Evolutionary conservation across 768 basidiomycete species (phyloP).

Genomic region (Amanita fuliginea): DNA sequence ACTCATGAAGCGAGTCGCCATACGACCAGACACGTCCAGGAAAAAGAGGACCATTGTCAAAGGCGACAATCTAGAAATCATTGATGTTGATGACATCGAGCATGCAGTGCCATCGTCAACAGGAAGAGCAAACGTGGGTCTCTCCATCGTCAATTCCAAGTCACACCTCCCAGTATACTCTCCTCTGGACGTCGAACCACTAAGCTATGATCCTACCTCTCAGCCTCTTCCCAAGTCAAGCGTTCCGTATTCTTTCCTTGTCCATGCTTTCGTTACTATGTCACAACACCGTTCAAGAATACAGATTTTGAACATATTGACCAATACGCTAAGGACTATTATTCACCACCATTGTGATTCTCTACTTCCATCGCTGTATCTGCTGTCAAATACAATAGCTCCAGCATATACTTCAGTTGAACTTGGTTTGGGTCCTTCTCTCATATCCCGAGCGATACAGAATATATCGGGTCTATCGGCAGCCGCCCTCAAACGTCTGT

Average conservation of each 20-base stretch:
- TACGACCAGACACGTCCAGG: slow-evolving; percentile 1
- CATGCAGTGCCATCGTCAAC: not conserved
- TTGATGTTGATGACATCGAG: slow-evolving; percentile 2
- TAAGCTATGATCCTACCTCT: slow-evolving; percentile 28
- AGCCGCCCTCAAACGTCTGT: slow-evolving; percentile 48
- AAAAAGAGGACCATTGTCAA: not conserved
- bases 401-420: slow-evolving; percentile 67
- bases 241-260: slow-evolving; percentile 65
- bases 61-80: not conserved
- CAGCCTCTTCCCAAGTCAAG: slow-evolving; percentile 31
- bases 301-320: slow-evolving; percentile 53
- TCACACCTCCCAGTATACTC: slow-evolving; percentile 13
- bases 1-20: not conserved
- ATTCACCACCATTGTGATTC: slow-evolving; percentile 54
- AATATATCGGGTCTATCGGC: slow-evolving; percentile 57
- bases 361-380: slow-evolving; percentile 67
- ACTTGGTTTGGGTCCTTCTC: slow-evolving; percentile 56
- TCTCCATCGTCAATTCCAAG: not conserved
- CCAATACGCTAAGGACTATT: slow-evolving; percentile 66
- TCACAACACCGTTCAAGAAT: slow-evolving; percentile 65
- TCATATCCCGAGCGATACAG: slow-evolving; percentile 62
- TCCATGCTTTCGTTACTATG: slow-evolving; percentile 48
- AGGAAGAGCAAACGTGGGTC: not conserved
- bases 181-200: slow-evolving; percentile 38
- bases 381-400: slow-evolving; percentile 70